Evolutionary conservation across 768 basidiomycete species (phyloP).

Genomic region (Exsudoporus frostii): DNA sequence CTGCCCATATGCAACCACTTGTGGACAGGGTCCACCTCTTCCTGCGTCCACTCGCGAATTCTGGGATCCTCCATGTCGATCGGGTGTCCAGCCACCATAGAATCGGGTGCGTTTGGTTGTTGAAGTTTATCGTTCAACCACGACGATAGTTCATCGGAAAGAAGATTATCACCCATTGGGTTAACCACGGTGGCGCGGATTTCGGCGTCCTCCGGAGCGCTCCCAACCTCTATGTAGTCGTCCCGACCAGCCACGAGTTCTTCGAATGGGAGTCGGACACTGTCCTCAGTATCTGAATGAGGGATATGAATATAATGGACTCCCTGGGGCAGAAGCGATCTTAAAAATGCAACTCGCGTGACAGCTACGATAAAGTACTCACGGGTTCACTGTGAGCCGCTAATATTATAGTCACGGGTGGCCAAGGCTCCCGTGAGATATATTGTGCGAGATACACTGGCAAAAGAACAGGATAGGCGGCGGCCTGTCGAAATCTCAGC

Average conservation of each 20-base stretch:
- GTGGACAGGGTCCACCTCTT: conserved; percentile 35
- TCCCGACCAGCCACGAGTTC: conserved; percentile 20
- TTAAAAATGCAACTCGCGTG: neutral
- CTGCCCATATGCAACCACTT: conserved; percentile 38
- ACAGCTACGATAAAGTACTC: neutral
- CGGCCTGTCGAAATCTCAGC: conserved; percentile 37
- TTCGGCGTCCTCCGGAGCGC: conserved; percentile 15
- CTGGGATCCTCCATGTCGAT: conserved; percentile 35
- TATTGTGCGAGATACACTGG: conserved; percentile 62
- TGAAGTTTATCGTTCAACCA: conserved; percentile 30
- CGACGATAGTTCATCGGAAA: conserved; percentile 34
- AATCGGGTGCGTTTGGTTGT: conserved; percentile 18
- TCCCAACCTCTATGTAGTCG: conserved; percentile 20
- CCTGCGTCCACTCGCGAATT: conserved; percentile 39
- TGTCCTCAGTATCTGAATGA: conserved; percentile 15
- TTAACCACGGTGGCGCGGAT: conserved; percentile 15
- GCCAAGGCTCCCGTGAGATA: conserved; percentile 28
- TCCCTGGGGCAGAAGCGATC: conserved; percentile 13
- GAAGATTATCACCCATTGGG: conserved; percentile 22
- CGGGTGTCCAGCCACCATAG: conserved; percentile 17
- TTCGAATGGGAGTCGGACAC: conserved; percentile 21
- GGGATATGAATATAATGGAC: conserved; percentile 28
- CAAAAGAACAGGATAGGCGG: conserved; percentile 62
- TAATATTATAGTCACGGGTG: conserved; percentile 28
- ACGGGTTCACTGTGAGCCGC: conserved; percentile 28